phyloP scores from a whole-genome alignment of 768 basidiomycete genomes.

The Boletus barrowsii region DNA sequence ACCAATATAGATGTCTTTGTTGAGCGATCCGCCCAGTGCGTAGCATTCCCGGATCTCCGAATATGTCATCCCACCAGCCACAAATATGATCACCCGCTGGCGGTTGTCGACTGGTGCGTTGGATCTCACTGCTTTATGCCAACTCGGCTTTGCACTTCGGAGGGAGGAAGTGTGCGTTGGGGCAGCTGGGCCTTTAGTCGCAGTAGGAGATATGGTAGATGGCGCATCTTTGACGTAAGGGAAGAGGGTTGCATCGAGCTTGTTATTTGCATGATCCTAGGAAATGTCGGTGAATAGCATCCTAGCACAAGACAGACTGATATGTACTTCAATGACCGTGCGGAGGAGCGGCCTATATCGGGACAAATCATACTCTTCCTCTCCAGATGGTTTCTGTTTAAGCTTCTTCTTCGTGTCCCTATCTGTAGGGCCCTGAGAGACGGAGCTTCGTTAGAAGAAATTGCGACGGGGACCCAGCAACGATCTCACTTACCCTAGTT shows the following conservation, averaged over 20 bases:
- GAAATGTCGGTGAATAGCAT: not conserved
- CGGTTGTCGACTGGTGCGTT: constrained; percentile 50
- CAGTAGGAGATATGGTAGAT: constrained; percentile 42
- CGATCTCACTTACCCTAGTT: constrained; percentile 56
- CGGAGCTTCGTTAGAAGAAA: not conserved
- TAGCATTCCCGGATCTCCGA: constrained; percentile 93
- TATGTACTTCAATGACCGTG: constrained; percentile 74
- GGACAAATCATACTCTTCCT: constrained; percentile 97
- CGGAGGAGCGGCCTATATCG: constrained; percentile 84
- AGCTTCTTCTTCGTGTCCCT: constrained; percentile 77
- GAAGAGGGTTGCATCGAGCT: constrained; percentile 75
- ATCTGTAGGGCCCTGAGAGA: constrained; percentile 62
- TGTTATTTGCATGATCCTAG: constrained; percentile 80
- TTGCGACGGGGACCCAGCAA: not conserved
- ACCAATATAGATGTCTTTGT: constrained; percentile 94
- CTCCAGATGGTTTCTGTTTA: constrained; percentile 68
- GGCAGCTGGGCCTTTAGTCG: constrained; percentile 44
- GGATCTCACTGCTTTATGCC: constrained; percentile 75
- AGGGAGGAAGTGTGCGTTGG: constrained; percentile 68
- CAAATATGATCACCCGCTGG: constrained; percentile 83
- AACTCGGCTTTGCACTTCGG: constrained; percentile 84
- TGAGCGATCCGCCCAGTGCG: constrained; percentile 64
- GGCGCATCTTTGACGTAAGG: constrained; percentile 88
- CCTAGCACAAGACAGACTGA: not conserved
- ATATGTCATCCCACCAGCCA: constrained; percentile 94